Conservation (phyloP, 2,329 filamentous ascomycete species). For the Phyllosticta ampelicida region DNA sequence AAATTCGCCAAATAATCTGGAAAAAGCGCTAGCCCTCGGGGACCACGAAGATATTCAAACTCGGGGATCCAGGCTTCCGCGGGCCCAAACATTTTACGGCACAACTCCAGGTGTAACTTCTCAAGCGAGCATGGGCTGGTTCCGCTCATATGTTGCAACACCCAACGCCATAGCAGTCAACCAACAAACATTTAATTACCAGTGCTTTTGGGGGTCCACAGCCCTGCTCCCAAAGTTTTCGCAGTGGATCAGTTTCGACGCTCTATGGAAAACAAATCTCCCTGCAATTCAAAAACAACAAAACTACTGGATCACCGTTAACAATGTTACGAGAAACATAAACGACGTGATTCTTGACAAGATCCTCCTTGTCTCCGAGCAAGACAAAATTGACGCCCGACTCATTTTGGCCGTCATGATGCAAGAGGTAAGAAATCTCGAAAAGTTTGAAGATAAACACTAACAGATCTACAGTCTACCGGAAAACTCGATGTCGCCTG, state of each 20-base stretch:
- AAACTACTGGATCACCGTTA: background rate
- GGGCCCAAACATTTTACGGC: background rate
- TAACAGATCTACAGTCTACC: background rate
- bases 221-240: background rate
- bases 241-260: background rate
- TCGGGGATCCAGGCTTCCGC: background rate
- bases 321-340: background rate
- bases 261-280: background rate
- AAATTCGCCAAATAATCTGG: background rate
- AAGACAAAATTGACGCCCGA: conserved; percentile 12
- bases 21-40: background rate
- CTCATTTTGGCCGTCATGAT: conserved; percentile 16
- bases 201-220: background rate
- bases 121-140: background rate
- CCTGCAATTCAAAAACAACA: background rate
- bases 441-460: background rate
- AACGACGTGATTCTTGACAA: background rate
- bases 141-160: background rate
- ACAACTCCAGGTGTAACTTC: background rate
- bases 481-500: conserved; percentile 13
- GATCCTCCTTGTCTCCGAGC: conserved; percentile 11
- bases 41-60: background rate
- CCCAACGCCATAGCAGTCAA: background rate
- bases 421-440: conserved; percentile 12
- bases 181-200: background rate